A percentile compares a stretch with the other conserved stretches of the same genome.
phyloP scores from a whole-genome alignment of 306 rosid genomes.

The Prunus fruticosa region DNA sequence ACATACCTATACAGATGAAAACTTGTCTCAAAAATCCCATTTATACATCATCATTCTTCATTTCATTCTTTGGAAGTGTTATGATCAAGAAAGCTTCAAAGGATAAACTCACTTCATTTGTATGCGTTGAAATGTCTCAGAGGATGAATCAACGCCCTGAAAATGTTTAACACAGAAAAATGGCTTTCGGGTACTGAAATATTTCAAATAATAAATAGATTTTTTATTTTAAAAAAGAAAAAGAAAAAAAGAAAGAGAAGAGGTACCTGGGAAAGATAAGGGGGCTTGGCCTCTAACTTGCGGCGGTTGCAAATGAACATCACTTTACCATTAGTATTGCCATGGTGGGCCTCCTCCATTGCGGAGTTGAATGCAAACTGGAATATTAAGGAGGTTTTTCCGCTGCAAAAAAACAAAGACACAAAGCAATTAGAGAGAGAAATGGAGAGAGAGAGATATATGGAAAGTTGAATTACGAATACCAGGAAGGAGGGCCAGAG shows the following conservation, averaged over 20 bases:
- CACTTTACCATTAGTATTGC: constrained; percentile 29
- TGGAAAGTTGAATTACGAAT: background rate
- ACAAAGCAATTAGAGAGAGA: background rate
- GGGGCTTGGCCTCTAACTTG: constrained; percentile 65
- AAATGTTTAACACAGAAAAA: background rate
- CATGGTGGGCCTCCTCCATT: constrained; percentile 14
- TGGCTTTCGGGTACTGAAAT: background rate
- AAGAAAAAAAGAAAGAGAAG: background rate
- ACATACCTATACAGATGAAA: constrained; percentile 46
- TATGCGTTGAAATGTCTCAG: constrained; percentile 57
- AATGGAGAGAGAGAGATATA: background rate
- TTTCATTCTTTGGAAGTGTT: too few relatives aligned
- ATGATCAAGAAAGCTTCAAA: background rate
- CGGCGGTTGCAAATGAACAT: constrained; percentile 69
- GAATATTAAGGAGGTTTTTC: constrained; percentile 77
- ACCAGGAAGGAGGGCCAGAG: constrained; percentile 91
- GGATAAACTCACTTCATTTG: constrained; percentile 60
- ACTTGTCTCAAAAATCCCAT: background rate
- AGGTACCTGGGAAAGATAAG: constrained; percentile 78
- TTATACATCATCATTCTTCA: background rate
- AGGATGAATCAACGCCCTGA: constrained; percentile 71
- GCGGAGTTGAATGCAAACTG: constrained; percentile 78
- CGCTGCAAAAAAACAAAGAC: constrained; percentile 30
- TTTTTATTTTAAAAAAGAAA: background rate
- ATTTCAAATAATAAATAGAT: background rate